Evolutionary conservation across 2,329 filamentous ascomycete genomes (phyloP).

Genomic region (Sordariomycetes sp.): DNA sequence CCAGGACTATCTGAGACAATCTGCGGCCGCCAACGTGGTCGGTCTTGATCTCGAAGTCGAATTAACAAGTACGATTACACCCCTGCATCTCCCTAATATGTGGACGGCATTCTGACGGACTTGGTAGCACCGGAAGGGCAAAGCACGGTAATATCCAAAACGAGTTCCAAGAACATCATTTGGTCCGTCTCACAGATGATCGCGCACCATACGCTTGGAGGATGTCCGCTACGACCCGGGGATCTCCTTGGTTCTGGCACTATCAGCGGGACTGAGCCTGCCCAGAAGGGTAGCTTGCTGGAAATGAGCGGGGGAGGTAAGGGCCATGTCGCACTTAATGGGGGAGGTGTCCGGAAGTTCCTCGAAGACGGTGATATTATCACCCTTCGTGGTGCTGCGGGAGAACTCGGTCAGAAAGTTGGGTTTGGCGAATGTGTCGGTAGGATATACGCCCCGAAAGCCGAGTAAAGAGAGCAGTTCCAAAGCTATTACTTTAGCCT

Average conservation of each 20-base stretch:
- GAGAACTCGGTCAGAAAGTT: slow-evolving; percentile 18
- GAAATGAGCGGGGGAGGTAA: slow-evolving; percentile 34
- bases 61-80: too few relatives aligned
- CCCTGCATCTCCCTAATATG: too few relatives aligned
- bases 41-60: slow-evolving; percentile 8
- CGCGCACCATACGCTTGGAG: slow-evolving; percentile 61
- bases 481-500: too few relatives aligned
- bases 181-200: slow-evolving; percentile 74
- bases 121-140: slow-evolving; percentile 5
- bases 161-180: slow-evolving; percentile 32
- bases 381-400: slow-evolving; percentile 26
- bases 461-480: too few relatives aligned
- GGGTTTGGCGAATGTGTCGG: slow-evolving; percentile 33
- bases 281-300: slow-evolving; percentile 29
- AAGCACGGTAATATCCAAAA: slow-evolving; percentile 8
- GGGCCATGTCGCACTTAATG: slow-evolving; percentile 26
- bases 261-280: slow-evolving; percentile 24
- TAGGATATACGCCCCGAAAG: too few relatives aligned
- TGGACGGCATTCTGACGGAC: not conserved
- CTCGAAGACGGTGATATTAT: slow-evolving; percentile 31
- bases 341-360: slow-evolving; percentile 28
- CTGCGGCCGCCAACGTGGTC: slow-evolving; percentile 6
- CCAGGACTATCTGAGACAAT: slow-evolving; percentile 10
- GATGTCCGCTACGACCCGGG: slow-evolving; percentile 58
- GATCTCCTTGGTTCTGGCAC: slow-evolving; percentile 52